Evolutionary conservation across 2,329 filamentous ascomycete genomes (phyloP), one percentile per base, ranked within the genome.

Genomic region (Scolecobasidium constrictum): DNA sequence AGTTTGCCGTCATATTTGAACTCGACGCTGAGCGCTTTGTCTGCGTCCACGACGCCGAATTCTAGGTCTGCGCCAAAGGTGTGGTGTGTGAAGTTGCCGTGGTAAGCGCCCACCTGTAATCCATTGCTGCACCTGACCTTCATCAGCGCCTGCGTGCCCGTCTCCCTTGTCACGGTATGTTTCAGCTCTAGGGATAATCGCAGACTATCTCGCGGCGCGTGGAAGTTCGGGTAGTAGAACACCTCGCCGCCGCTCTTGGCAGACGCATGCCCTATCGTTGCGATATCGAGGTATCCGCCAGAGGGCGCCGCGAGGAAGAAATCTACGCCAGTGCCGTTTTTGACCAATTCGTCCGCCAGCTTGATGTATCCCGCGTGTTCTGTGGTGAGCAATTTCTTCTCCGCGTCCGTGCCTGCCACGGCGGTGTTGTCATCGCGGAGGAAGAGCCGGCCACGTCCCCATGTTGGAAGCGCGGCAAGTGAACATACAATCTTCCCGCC

Each of bases 71-170:
- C 87, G 9, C 87, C 88, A 56, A 94, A 94, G 0, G 85, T 92
- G 64, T 95, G 87, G 57, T 98, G 92, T 40, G 93, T 76, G 58
- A 96, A 98, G 64, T 94, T 94, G 51, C 92, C 92, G 55, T 94
- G 86, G 57, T 98, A 98, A n/a, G 78, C 77, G 13, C 86, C 79
- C 13, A 98, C 83, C 59, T 98, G 92, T 41, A 98, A 71, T 15
- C 92, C 92, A 54, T 94, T 98, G 15, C 88, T 95, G 66, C 92
- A 98, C 48, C 92, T 83, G 45, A 98, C 90, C 69, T 98, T 98
- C 86, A 98, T 93, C 52, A 98, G 69, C 16, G 87, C 87, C 63
- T 95, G 90, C 67, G 86, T 96, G 17, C 92, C 92, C 37, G 90
- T 94, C 60, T 95, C 88, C 48, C 92, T 75, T 3, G 80, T 87